These are phyloP conservation scores for Athelia sp. DNA, from an alignment of 1,284 basidiomycete species.

Conservation along the genomic window DNA sequence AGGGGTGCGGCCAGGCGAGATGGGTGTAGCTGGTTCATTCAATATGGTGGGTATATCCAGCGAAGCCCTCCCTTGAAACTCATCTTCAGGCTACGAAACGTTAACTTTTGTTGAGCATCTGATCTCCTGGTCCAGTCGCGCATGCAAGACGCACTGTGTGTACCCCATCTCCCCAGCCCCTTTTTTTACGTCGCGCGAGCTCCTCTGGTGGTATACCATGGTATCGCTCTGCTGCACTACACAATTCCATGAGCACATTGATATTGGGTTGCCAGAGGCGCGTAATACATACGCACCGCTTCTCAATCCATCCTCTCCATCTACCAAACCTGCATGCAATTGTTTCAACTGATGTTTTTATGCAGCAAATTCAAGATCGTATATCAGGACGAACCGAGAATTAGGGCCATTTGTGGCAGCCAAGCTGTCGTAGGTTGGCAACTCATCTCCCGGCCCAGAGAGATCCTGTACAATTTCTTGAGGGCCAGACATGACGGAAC, in stretches of 20 bases:
- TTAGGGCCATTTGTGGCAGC: slow-evolving; percentile 69
- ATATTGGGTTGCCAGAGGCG: slow-evolving; percentile 5
- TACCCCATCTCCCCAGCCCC: slow-evolving; percentile 56
- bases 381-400: slow-evolving; percentile 46
- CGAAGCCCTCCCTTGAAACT: slow-evolving; percentile 5
- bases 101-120: background rate
- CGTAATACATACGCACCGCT: slow-evolving; percentile 45
- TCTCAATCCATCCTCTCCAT: slow-evolving; percentile 83
- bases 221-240: slow-evolving; percentile 78
- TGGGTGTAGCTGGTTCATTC: background rate
- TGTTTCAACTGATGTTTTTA: background rate
- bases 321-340: slow-evolving; percentile 59
- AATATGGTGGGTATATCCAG: background rate
- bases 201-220: slow-evolving; percentile 57
- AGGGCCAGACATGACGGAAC: slow-evolving; percentile 38
- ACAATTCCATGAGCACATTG: slow-evolving; percentile 6
- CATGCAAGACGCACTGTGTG: slow-evolving; percentile 13
- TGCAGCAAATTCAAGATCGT: background rate
- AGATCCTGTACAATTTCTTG: slow-evolving; percentile 54
- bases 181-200: slow-evolving; percentile 46
- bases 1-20: slow-evolving; percentile 3
- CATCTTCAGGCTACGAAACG: no score
- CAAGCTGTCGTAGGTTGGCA: slow-evolving; percentile 76
- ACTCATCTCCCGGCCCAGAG: slow-evolving; percentile 42
- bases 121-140: background rate